These are phyloP conservation scores for Styphnolobium japonicum DNA, from an alignment of 306 rosid genomes.

Conservation along the genomic window DNA sequence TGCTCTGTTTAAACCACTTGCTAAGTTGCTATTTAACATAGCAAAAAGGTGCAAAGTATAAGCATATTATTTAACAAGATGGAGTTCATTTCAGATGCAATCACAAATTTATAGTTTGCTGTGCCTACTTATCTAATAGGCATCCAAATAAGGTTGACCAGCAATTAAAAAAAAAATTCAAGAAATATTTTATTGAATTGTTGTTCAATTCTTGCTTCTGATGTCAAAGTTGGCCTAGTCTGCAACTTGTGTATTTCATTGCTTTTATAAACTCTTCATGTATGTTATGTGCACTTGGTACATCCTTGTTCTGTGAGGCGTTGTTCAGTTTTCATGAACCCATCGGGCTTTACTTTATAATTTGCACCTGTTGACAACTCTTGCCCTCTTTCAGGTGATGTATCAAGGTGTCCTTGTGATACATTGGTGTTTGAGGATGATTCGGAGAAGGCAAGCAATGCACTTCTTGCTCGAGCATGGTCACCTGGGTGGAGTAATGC, in stretches of 20 bases:
- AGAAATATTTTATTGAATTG: background rate
- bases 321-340: background rate
- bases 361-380: background rate
- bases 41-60: background rate
- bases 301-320: background rate
- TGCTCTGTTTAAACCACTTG: background rate
- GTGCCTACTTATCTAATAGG: background rate
- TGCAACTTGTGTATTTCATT: background rate
- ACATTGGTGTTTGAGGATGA: constrained; percentile 74
- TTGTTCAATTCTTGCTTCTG: background rate
- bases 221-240: background rate
- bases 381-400: constrained; percentile 59
- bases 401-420: constrained; percentile 62
- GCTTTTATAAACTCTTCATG: background rate
- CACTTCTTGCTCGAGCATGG: constrained; percentile 94
- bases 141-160: background rate
- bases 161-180: background rate
- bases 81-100: background rate
- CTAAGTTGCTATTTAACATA: background rate
- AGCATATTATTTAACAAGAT: background rate
- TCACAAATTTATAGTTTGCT: background rate
- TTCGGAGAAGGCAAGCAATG: constrained; percentile 86
- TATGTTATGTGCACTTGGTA: background rate
- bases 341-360: background rate
- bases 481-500: constrained; percentile 94